These are phyloP conservation scores for Neostapfia colusana DNA, from an alignment of 176 grass and related monocot genomes.

Conservation along the genomic window DNA sequence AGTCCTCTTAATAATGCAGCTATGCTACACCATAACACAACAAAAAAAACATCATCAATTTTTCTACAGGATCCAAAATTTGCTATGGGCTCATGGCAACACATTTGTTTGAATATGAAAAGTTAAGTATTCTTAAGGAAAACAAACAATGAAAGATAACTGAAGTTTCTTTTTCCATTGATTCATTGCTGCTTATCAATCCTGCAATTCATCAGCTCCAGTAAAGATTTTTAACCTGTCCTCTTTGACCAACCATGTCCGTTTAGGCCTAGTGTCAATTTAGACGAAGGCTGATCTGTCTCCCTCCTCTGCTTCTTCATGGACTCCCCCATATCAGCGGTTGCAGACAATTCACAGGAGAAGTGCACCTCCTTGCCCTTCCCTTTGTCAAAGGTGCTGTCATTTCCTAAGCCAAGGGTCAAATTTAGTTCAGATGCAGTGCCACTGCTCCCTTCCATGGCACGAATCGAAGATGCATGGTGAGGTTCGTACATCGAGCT, in stretches of 20 bases:
- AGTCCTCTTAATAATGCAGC: not conserved
- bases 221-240: no score
- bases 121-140: no score
- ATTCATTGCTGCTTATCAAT: no score
- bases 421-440: not conserved
- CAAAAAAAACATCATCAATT: no score
- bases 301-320: conserved; percentile 3
- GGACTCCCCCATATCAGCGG: not conserved
- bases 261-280: not conserved
- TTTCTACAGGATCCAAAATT: no score
- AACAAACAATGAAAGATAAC: no score
- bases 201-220: no score
- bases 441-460: not conserved
- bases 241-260: not conserved
- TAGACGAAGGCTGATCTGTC: not conserved
- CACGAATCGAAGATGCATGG: not conserved
- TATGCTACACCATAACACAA: no score
- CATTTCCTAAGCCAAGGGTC: not conserved
- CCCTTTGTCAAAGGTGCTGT: not conserved
- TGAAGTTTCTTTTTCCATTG: no score
- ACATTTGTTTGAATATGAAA: no score
- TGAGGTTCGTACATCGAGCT: not conserved
- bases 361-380: not conserved
- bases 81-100: no score
- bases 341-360: not conserved